These are phyloP conservation scores for Elsinoe necatrix DNA, from an alignment of 2,329 filamentous ascomycete species.

Conservation along the genomic window DNA sequence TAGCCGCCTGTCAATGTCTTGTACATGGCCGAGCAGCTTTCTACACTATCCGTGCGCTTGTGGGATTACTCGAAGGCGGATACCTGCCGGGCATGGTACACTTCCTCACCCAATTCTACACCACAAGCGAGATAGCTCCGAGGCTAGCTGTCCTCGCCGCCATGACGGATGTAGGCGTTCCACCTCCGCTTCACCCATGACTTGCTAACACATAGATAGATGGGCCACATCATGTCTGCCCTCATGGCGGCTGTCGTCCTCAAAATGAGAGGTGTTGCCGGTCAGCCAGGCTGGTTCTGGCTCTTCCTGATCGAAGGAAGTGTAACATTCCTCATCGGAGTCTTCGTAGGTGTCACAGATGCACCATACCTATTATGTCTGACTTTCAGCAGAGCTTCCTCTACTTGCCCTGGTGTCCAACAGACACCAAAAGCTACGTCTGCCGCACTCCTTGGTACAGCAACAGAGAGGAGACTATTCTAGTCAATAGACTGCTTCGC, in stretches of 20 bases:
- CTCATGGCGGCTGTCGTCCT: conserved; percentile 18
- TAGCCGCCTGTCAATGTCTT: conserved; percentile 16
- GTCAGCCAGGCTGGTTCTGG: conserved; percentile 20
- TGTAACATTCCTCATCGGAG: conserved; percentile 18
- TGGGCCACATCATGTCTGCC: conserved; percentile 17
- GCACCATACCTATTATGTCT: background rate
- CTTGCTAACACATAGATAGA: conserved; percentile 13
- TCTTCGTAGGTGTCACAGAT: conserved; percentile 5
- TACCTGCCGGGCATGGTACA: conserved; percentile 19
- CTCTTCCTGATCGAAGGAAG: conserved; percentile 19
- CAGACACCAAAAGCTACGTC: conserved; percentile 24
- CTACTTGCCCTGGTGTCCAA: conserved; percentile 27
- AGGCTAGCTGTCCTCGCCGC: conserved; percentile 15
- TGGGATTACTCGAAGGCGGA: conserved; percentile 18
- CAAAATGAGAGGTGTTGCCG: conserved; percentile 18
- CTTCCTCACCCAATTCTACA: conserved; percentile 20
- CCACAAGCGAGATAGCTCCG: conserved; percentile 16
- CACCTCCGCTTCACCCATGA: background rate
- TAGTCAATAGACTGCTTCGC: conserved; percentile 23
- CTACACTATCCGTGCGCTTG: conserved; percentile 16
- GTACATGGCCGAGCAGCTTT: conserved; percentile 17
- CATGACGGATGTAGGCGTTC: conserved; percentile 15
- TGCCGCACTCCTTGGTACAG: conserved; percentile 24
- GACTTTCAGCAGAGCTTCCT: conserved; percentile 21
- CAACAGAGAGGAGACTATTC: conserved; percentile 26